These are phyloP conservation scores for Betula pendula DNA, from an alignment of 306 rosid genomes.

Conservation along the genomic window DNA sequence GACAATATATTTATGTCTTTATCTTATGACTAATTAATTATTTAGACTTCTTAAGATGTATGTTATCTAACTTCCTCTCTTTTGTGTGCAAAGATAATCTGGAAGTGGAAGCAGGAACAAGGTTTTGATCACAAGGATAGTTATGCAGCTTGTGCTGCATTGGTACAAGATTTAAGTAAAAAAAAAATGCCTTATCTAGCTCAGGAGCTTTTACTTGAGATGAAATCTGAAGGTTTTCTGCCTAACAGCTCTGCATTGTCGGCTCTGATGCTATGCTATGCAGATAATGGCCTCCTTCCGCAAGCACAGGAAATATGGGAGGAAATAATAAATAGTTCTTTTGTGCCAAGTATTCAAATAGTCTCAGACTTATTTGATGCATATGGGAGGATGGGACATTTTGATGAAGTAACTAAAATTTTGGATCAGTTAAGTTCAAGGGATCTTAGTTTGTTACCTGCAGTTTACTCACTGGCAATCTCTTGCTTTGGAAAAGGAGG, in stretches of 20 bases:
- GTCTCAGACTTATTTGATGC: slow-evolving; percentile 56
- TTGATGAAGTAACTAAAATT: slow-evolving; percentile 37
- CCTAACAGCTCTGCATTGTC: slow-evolving; percentile 41
- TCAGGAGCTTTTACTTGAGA: slow-evolving; percentile 40
- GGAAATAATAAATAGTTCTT: slow-evolving; percentile 56
- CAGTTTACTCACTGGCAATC: slow-evolving; percentile 66
- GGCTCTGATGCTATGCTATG: slow-evolving; percentile 45
- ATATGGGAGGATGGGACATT: slow-evolving; percentile 41
- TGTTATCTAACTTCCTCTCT: not conserved
- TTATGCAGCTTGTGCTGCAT: slow-evolving; percentile 24
- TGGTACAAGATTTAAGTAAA: slow-evolving; percentile 21
- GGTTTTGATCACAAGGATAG: slow-evolving; percentile 17
- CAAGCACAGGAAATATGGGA: slow-evolving; percentile 60
- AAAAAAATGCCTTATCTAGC: slow-evolving; percentile 45
- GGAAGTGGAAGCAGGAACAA: slow-evolving; percentile 31
- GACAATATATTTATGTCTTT: not conserved
- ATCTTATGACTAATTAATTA: not conserved
- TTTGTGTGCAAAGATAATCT: slow-evolving; percentile 34
- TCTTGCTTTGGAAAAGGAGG: slow-evolving; percentile 75
- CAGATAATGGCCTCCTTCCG: slow-evolving; percentile 44
- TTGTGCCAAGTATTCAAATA: slow-evolving; percentile 44
- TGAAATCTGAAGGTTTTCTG: slow-evolving; percentile 34
- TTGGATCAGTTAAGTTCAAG: slow-evolving; percentile 42
- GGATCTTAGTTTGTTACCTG: slow-evolving; percentile 49
- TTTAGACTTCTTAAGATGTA: not conserved